Base-by-base conservation (phyloP, 1,284 basidiomycete species). In the Dichomitus squalens region DNA sequence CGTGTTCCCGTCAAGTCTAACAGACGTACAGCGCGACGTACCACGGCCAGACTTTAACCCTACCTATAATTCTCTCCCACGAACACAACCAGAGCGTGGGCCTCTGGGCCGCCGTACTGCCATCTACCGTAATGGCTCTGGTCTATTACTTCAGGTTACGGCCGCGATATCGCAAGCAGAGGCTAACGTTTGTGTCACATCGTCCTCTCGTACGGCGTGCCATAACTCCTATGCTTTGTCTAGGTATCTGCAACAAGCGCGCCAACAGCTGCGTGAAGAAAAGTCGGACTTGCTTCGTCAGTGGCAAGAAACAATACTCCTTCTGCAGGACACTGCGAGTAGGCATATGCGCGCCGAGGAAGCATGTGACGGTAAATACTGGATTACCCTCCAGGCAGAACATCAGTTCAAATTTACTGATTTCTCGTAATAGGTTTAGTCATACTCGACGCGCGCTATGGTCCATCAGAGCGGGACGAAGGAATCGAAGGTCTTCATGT, bases 401-500 rank as follows among this genome's bases (percentile, higher is more conserved):
- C 50, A 36, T 36, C 43, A 36, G 25, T 56, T 55, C 23, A 44
- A 52, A 38, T 29, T 40, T 29, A 36, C 51, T 51, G 40, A 36
- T 20, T 47, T 18, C 33, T 65, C 68, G 67, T 71, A 67, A 34
- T 59, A 89, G 90, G 92, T 51, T 77, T 95, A 39, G 79, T 95
- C 50, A 84, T 95, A 61, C 68, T 86, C 39, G 82, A 87, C 55
- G 92, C 91, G 3, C 79, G 74, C 36, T 95, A 94, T 70, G 86
- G 88, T 40, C 76, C 79, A 43, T 70, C 73, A 31, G 81, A 84
- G 60, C 76, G 77, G 48, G 80, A 83, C 61, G 79, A 79, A 50
- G 78, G 77, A 57, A 74, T 77, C 4, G 71, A 76, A 55, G 83
- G 82, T 51, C 76, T 90, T 25, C 75, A 79, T 44, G 81, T 93